A percentile compares a stretch with the other conserved stretches of the same genome.
Conservation (phyloP, 1,284 basidiomycete species). For the Cutaneotrichosporon sp. region DNA sequence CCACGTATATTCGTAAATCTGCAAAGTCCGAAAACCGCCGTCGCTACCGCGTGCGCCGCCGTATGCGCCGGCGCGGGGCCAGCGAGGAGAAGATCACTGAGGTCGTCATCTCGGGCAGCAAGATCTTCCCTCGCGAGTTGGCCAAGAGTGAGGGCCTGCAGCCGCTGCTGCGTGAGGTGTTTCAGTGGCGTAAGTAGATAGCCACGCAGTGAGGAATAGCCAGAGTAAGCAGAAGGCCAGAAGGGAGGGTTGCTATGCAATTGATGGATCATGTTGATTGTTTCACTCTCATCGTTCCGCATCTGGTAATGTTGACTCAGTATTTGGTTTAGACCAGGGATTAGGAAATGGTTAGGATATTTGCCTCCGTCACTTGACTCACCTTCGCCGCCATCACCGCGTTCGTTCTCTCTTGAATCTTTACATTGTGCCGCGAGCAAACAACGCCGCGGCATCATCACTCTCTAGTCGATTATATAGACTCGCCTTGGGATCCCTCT, state of each 20-base stretch:
- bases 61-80: neutral
- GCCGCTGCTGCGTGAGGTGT: slow-evolving; percentile 7
- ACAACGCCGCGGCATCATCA: slow-evolving; percentile 1
- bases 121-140: slow-evolving; percentile 1
- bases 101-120: neutral
- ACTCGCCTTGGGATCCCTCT: neutral
- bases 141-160: slow-evolving; percentile 1
- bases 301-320: too few species aligned
- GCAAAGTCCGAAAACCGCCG: neutral
- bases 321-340: neutral
- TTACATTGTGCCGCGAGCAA: slow-evolving; percentile 1
- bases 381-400: neutral
- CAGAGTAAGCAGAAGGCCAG: neutral
- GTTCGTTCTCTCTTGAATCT: neutral
- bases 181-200: neutral
- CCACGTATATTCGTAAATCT: neutral
- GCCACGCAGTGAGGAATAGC: neutral
- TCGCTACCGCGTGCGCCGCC: neutral
- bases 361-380: too few species aligned
- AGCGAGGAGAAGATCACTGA: neutral
- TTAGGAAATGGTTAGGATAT: neutral
- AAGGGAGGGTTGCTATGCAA: neutral
- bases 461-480: neutral
- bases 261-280: neutral
- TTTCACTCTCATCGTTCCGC: neutral